Conservation (phyloP, 345 rosid species). For the Cochlearia excelsa region DNA sequence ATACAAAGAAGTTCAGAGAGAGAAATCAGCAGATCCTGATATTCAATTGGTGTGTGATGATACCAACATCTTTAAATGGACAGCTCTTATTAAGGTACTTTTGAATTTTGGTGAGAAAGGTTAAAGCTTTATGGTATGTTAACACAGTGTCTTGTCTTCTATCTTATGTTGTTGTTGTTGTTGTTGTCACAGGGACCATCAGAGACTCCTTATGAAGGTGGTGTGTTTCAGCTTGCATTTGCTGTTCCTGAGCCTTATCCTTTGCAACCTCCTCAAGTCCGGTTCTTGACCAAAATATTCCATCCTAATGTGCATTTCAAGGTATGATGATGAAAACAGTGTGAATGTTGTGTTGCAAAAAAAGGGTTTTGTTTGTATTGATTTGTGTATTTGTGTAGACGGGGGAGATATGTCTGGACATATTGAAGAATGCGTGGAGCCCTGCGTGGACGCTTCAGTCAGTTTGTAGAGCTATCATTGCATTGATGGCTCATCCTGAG, state of each 20-base stretch:
- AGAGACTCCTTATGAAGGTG: constrained; percentile 97
- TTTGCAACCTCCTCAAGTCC: constrained; percentile 97
- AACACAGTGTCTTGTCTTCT: too few relatives aligned
- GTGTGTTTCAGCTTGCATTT: constrained; percentile 92
- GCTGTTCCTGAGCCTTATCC: constrained; percentile 97
- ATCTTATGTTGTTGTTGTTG: too few relatives aligned
- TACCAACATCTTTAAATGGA: constrained; percentile 96
- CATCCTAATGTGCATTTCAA: constrained; percentile 99
- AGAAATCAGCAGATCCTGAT: constrained; percentile 91
- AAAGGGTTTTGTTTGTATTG: background rate
- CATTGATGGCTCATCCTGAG: constrained; percentile 98
- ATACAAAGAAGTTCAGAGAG: constrained; percentile 94
- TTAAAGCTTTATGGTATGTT: background rate
- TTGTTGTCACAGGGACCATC: constrained; percentile 65
- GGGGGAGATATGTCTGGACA: constrained; percentile 94
- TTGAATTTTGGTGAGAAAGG: background rate
- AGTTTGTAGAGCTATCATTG: constrained; percentile 95
- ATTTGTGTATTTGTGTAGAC: constrained; percentile 46
- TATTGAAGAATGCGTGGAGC: constrained; percentile 99
- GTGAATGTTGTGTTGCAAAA: background rate
- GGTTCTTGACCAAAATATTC: constrained; percentile 92
- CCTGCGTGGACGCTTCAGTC: constrained; percentile 99
- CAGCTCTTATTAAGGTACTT: constrained; percentile 88
- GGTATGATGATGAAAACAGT: constrained; percentile 36
- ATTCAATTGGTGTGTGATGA: constrained; percentile 92